phyloP scores from a whole-genome alignment of 1,139 yeast species.

The Blastobotrys raffinosifermentans region DNA sequence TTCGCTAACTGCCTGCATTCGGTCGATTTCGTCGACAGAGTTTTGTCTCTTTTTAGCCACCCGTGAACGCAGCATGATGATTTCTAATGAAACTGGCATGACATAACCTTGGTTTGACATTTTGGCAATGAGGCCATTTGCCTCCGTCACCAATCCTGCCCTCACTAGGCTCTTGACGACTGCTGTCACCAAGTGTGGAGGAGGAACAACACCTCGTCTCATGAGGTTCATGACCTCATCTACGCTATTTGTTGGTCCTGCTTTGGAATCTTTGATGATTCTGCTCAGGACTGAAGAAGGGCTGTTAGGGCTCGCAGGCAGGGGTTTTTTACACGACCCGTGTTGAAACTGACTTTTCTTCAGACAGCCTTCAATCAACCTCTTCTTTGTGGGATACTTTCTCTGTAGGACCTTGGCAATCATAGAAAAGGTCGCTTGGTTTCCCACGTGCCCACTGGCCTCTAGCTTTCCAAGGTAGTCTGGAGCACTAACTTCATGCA shows the following conservation, averaged over 20 bases:
- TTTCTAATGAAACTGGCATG: neutral
- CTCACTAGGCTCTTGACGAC: neutral
- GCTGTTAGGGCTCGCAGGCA: neutral
- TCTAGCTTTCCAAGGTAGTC: neutral
- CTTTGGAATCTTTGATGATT: neutral
- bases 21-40: neutral
- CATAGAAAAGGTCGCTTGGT: neutral
- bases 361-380: neutral
- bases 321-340: neutral
- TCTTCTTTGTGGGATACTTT: neutral
- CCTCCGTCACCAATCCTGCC: neutral
- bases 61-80: neutral
- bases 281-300: neutral
- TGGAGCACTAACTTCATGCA: neutral
- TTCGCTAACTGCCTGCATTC: neutral
- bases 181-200: neutral
- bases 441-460: neutral
- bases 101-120: neutral
- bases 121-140: neutral
- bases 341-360: too few relatives aligned
- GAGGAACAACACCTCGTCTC: constrained; percentile 18
- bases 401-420: neutral
- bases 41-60: neutral
- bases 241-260: constrained; percentile 14
- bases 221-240: constrained; percentile 15